Percentiles rank a stretch among this genome's conserved stretches.
phyloP scores from a whole-genome alignment of 108 stramenopile genomes.

The Chaetoceros tenuissimus region DNA sequence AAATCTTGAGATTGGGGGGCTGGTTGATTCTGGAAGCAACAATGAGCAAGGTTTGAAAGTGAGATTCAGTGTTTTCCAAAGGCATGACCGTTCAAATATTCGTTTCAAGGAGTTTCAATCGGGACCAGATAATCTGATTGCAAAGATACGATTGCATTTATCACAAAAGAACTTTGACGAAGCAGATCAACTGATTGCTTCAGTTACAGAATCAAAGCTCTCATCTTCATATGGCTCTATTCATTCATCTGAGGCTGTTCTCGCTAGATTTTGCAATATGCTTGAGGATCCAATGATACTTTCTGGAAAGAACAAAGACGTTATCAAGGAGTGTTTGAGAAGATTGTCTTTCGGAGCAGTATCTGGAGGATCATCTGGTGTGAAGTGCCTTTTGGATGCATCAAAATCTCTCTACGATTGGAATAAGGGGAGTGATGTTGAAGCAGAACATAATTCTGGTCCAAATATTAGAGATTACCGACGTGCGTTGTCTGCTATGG shows the following conservation, averaged over 20 bases:
- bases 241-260: slow-evolving; percentile 1
- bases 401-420: neutral
- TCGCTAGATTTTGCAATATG: neutral
- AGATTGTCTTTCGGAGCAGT: slow-evolving; percentile 1
- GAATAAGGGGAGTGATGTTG: neutral
- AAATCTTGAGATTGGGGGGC: too few species aligned
- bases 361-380: slow-evolving; percentile 1
- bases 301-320: neutral
- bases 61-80: too few species aligned
- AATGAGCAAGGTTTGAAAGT: too few species aligned
- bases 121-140: too few species aligned
- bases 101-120: too few species aligned
- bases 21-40: too few species aligned
- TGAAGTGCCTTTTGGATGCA: slow-evolving; percentile 1
- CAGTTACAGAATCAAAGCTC: neutral
- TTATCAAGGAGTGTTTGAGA: slow-evolving; percentile 2
- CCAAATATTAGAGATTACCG: neutral
- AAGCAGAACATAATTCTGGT: neutral
- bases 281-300: neutral
- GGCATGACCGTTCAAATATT: too few species aligned
- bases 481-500: neutral
- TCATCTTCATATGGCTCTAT: neutral
- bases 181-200: neutral
- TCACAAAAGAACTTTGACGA: too few species aligned
- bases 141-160: too few species aligned